Evolutionary conservation across 352 stramenopile genomes (phyloP), one percentile per base, ranked within the genome.

Genomic region (Proteromonas lacertae): DNA sequence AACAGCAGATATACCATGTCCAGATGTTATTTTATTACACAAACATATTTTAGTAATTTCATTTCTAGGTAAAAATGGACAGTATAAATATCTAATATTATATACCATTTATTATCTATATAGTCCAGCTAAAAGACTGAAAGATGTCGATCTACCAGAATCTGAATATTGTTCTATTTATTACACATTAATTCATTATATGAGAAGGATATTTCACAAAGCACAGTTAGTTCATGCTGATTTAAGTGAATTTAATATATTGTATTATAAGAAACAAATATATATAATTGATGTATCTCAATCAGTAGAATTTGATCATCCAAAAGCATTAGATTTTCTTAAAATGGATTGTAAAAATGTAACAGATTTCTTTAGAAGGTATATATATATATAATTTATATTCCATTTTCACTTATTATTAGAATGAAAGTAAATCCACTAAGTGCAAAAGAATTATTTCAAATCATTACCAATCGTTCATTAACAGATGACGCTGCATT

Each of bases 281-380:
- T 92, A 79, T 51, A 83, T 98, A 35, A 98, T 96, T 52, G 86
- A 98, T 51, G 83, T 96, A 10, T 90, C 67, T 8, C 83, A 97
- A 60, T 90, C 78, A 20, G 86, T 98, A 8, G 81, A 96, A 51
- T 62, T 86, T 52, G 4, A 77, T 47, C 86, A 98, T 59, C 86
- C 86, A 17, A 76, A 71, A 20, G 78, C 83, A 0, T 59, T 88
- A 32, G 76, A 96, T 32, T 98, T 96, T 51, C 52, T 98, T 32
- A 69, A 79, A 22, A 93, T 90, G 45, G 86, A 98, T 38, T 80
- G 82, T 45, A 32, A 18, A 10, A 41, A 54, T 17, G 25, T 58
- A 8, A 32, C n/a, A 17, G 26, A 25, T 7, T 52, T 47, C 26
- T 46, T 46, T 23, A 29, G 38, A 18, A 65, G 48, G 8, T 68